Base-by-base conservation (phyloP, 2,329 filamentous ascomycete genomes). In the Trichophyton benhamiae region DNA sequence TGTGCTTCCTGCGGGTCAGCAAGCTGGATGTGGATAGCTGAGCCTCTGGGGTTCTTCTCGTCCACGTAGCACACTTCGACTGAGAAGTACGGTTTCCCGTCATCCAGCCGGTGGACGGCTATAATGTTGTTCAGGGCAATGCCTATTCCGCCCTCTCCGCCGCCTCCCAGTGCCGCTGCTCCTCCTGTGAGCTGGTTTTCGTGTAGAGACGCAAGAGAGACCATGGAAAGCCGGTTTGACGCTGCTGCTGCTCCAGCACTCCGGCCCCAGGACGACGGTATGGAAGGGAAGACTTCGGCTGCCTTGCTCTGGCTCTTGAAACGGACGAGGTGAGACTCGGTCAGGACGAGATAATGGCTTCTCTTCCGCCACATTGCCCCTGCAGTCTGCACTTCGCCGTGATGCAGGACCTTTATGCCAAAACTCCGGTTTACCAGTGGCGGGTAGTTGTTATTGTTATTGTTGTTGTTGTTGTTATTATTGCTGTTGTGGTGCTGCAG, bases 331-430 rank as follows among this genome's bases (percentile, higher is more conserved):
- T 88, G 83, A 4, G 80, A 82, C 65, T 88, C 86, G 5, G 85
- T 89, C 65, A 89, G 75, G 13, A 88, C 86, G 60, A 89, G 75
- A 67, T 87, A 89, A 70, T 88, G 85, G 72, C 85, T 87, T 74
- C 87, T 87, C 74, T 87, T 87, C 70, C 85, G 78, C 73, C 88
- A 87, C 79, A 88, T 83, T 63, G 83, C 82, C 61, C 82, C 85
- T 57, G 83, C 84, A 11, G 83, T 87, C 72, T 88, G 85, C 15
- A 88, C 83, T 69, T 87, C 86, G 42, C 86, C 86, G 74, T 87
- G 82, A 64, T 85, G 80, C 42, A 87, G 72, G 20, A 88, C 83
- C 33, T 77, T 74, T 52, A 71, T 71, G 30, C 76, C 77, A 17
- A 59, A 59, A 48, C n/a, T 59, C 27, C 49, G 22, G 27, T 53